Percentiles rank a stretch among this genome's conserved stretches.
These are phyloP conservation scores for Alternaria triticina DNA, from an alignment of 2,329 filamentous ascomycete genomes.

Conservation along the genomic window DNA sequence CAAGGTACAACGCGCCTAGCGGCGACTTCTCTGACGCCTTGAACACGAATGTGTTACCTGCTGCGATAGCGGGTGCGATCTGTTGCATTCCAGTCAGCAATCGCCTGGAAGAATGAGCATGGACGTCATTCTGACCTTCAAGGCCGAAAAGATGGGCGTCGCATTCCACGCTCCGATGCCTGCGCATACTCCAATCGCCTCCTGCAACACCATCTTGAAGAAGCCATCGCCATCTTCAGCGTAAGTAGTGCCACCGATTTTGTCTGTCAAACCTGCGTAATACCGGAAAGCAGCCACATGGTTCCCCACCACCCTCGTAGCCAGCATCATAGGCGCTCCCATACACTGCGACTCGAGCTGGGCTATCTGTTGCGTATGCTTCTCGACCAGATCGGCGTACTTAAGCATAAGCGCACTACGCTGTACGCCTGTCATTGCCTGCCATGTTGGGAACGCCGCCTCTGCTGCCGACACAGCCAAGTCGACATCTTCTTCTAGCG, in stretches of 20 bases:
- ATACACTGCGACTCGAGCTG: conserved; percentile 23
- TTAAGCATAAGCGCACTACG: conserved; percentile 31
- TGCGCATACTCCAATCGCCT: conserved; percentile 38
- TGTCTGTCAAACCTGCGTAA: conserved; percentile 22
- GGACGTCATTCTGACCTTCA: background rate
- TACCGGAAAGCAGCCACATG: background rate
- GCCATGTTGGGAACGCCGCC: conserved; percentile 30
- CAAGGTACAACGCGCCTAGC: conserved; percentile 26
- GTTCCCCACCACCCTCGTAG: conserved; percentile 11
- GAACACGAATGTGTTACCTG: conserved; percentile 41
- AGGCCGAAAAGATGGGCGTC: conserved; percentile 17
- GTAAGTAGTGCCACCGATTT: conserved; percentile 29
- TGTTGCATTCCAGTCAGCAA: conserved; percentile 34
- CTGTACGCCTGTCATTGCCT: conserved; percentile 23
- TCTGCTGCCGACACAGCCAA: conserved; percentile 32
- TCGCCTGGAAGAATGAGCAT: background rate
- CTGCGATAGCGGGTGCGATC: conserved; percentile 40
- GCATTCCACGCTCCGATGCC: conserved; percentile 43
- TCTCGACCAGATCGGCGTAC: conserved; percentile 33
- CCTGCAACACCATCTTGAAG: conserved; percentile 2
- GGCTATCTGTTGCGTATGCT: conserved; percentile 17
- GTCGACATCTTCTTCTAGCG: conserved; percentile 33
- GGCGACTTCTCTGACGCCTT: conserved; percentile 41
- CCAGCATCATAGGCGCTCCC: conserved; percentile 17
- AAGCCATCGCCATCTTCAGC: background rate